These are phyloP conservation scores for Floccularia luteovirens DNA, from an alignment of 768 basidiomycete species.

Conservation along the genomic window DNA sequence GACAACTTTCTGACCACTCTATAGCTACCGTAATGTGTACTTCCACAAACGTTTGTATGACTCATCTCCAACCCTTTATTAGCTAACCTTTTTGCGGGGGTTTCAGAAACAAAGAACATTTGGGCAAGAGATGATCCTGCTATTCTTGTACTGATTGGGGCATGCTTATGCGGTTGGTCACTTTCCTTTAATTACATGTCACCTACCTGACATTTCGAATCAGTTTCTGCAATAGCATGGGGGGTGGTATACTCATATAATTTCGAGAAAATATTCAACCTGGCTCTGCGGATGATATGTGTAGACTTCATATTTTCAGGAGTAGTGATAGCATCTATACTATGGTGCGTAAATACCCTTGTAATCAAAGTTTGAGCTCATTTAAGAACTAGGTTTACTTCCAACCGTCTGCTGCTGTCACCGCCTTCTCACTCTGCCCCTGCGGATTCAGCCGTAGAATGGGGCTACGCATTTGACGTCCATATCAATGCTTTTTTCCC, in stretches of 20 bases:
- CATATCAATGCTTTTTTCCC: conserved; percentile 98
- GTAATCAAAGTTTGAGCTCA: conserved; percentile 1
- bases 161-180: conserved; percentile 63
- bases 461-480: conserved; percentile 95
- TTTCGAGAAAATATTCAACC: conserved; percentile 43
- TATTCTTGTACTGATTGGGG: conserved; percentile 79
- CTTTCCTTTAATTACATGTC: neutral
- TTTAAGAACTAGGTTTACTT: conserved; percentile 44
- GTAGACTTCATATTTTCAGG: conserved; percentile 85
- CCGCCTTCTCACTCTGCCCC: conserved; percentile 67
- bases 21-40: conserved; percentile 91
- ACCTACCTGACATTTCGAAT: conserved; percentile 1
- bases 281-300: conserved; percentile 77
- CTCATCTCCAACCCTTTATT: neutral
- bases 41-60: conserved; percentile 83
- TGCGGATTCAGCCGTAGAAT: conserved; percentile 73
- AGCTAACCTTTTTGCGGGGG: neutral
- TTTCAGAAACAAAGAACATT: conserved; percentile 90
- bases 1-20: conserved; percentile 2
- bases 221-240: conserved; percentile 84
- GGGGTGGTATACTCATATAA: conserved; percentile 72
- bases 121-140: conserved; percentile 99
- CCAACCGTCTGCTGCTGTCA: conserved; percentile 64
- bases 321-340: conserved; percentile 59
- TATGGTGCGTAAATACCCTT: conserved; percentile 48